Conservation (phyloP, 352 stramenopile genomes). For the Pythium apleroticum region DNA sequence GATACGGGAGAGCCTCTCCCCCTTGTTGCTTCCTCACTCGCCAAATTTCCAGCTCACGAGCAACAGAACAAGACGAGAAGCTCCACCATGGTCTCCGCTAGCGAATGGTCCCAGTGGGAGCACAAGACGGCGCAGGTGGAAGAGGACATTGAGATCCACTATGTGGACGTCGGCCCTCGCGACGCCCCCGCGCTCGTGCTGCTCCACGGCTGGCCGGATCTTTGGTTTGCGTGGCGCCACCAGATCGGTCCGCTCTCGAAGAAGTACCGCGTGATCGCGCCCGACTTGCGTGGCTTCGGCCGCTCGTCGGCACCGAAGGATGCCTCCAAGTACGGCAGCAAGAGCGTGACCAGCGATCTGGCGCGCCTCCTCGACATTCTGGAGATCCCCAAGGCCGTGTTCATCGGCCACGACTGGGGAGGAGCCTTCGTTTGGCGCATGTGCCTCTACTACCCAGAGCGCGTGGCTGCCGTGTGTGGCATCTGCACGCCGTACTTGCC, state of each 20-base stretch:
- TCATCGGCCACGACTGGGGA: slow-evolving; percentile 77
- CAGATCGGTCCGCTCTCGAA: slow-evolving; percentile 48
- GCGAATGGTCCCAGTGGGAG: background rate
- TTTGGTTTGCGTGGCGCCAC: slow-evolving; percentile 64
- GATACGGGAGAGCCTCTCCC: too few relatives aligned
- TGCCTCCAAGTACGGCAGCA: slow-evolving; percentile 40
- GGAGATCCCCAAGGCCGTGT: slow-evolving; percentile 20
- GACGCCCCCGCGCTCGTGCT: slow-evolving; percentile 53
- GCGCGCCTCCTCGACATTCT: slow-evolving; percentile 31
- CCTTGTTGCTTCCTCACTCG: background rate
- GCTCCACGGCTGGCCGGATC: slow-evolving; percentile 61
- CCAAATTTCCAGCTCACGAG: background rate
- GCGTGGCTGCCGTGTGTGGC: slow-evolving; percentile 48
- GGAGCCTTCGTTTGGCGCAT: slow-evolving; percentile 66
- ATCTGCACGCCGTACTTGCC: slow-evolving; percentile 40
- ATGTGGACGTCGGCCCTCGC: slow-evolving; percentile 42
- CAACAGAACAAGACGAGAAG: background rate
- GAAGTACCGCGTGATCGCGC: slow-evolving; percentile 56
- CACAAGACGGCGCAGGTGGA: slow-evolving; percentile 1
- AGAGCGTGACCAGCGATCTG: slow-evolving; percentile 46
- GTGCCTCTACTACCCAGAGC: slow-evolving; percentile 58
- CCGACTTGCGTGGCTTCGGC: slow-evolving; percentile 52
- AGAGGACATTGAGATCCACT: slow-evolving; percentile 25
- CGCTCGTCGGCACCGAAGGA: slow-evolving; percentile 43
- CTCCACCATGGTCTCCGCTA: background rate